Evolutionary conservation across 23 red algal genomes (phyloP), one percentile per base, ranked within the genome.

Genomic region (Gracilariopsis chorda): DNA sequence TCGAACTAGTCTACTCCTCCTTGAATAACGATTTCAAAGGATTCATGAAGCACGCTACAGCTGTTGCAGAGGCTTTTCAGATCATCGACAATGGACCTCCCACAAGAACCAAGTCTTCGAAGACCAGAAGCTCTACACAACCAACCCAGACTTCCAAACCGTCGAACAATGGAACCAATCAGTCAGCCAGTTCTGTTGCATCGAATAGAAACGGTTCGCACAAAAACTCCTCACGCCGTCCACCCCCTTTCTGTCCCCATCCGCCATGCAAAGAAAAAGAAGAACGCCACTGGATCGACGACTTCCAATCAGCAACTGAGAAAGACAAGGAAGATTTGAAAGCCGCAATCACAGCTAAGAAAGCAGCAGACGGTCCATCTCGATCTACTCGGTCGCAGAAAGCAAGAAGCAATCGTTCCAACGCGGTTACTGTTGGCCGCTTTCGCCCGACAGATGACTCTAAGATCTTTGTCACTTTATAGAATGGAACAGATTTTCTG

Each of bases 71-170:
- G 24, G 79, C 55, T 17, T 83, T 83, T 60, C 51, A 83, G 0
- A 41, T 83, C 14, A 57, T 64, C 2, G 58, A 67, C 28, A 83
- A n/a, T 9, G 79, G 79, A 48, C 77, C 77, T 11, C 65, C 65
- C n/a, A 73, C 65, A n/a, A n/a, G n/a, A 19, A 45, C 9, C 42
- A 12, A 73, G 29, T 13, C 65, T 39, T 39, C 17, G 42, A n/a
- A 49, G 21, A 39, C 7, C 32, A 73, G 41, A 7, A 73, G n/a
- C n/a, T n/a, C n/a, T n/a, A n/a, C n/a, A n/a, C n/a, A n/a, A n/a
- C n/a, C n/a, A n/a, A n/a, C n/a, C n/a, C n/a, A n/a, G n/a, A n/a
- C n/a, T n/a, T n/a, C 12, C 7, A 32, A 6, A 37, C 65, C 19
- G 20, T 39, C 6, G 7, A 34, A 30, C 65, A 11, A 7, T 5